Evolutionary conservation across 306 rosid genomes (phyloP).

Genomic region (Fragaria iinumae): DNA sequence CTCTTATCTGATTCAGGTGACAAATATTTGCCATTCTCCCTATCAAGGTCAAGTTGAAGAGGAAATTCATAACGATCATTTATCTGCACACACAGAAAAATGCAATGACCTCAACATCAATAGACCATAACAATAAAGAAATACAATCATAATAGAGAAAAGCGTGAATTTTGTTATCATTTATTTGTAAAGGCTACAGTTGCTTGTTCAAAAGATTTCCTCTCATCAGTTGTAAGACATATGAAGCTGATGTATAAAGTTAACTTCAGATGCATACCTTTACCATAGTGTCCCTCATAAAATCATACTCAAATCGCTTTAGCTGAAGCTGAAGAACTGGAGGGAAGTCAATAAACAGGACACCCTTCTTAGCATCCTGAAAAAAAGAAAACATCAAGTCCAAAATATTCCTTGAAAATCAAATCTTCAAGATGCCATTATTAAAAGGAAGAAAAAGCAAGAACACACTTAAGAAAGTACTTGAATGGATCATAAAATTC

Average conservation of each 20-base stretch:
- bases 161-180: background rate
- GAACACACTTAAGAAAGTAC: conserved; percentile 7
- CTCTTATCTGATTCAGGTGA: conserved; percentile 90
- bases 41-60: conserved; percentile 90
- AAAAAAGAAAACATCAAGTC: conserved; percentile 20
- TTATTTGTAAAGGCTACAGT: background rate
- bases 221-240: background rate
- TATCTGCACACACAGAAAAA: conserved; percentile 46
- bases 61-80: conserved; percentile 98
- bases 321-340: conserved; percentile 97
- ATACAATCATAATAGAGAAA: background rate
- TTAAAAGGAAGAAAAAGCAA: background rate
- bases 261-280: conserved; percentile 61
- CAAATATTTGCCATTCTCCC: conserved; percentile 80
- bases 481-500: background rate
- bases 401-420: background rate
- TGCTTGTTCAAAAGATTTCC: background rate
- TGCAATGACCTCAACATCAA: background rate
- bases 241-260: background rate
- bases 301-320: conserved; percentile 90
- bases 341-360: conserved; percentile 90
- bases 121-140: background rate
- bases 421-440: background rate
- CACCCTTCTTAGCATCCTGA: conserved; percentile 95
- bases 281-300: conserved; percentile 83